These are phyloP conservation scores for Cucurbita moschata DNA, from an alignment of 306 rosid genomes.

Conservation along the genomic window DNA sequence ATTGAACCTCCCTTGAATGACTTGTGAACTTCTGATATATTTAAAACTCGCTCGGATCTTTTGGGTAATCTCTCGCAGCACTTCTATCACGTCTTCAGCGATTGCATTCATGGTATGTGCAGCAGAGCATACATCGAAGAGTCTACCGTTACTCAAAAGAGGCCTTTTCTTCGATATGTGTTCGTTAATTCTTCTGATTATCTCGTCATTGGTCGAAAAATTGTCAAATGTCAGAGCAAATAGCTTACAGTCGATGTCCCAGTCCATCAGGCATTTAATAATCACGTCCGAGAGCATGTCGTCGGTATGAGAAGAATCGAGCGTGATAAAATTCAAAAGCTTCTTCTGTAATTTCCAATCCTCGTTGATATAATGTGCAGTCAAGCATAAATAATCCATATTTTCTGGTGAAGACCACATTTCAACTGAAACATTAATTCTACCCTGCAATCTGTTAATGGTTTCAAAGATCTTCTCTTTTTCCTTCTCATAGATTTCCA, in stretches of 20 bases:
- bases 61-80: conserved; percentile 46
- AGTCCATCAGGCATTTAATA: conserved; percentile 56
- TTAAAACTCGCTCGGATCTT: conserved; percentile 64
- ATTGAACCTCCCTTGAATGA: conserved; percentile 48
- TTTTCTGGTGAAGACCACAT: conserved; percentile 70
- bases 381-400: conserved; percentile 42
- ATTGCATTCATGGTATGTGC: conserved; percentile 55
- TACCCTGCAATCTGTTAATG: conserved; percentile 47
- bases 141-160: conserved; percentile 42
- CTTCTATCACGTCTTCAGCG: conserved; percentile 50
- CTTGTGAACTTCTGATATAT: conserved; percentile 65
- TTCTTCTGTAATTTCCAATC: conserved; percentile 72
- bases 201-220: conserved; percentile 57
- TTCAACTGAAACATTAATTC: conserved; percentile 75
- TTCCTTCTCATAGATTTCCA: conserved; percentile 62
- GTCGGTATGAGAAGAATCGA: conserved; percentile 70
- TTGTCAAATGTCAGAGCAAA: conserved; percentile 87
- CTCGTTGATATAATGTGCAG: conserved; percentile 71
- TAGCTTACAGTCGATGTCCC: conserved; percentile 75
- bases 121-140: conserved; percentile 72
- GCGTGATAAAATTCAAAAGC: conserved; percentile 69
- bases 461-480: conserved; percentile 44
- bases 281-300: conserved; percentile 84
- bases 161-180: conserved; percentile 62
- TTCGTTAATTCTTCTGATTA: conserved; percentile 58